Evolutionary conservation across 2,329 filamentous ascomycete genomes (phyloP), one percentile per base, ranked within the genome.

Genomic region (Neoscytalidium dimidiatum): DNA sequence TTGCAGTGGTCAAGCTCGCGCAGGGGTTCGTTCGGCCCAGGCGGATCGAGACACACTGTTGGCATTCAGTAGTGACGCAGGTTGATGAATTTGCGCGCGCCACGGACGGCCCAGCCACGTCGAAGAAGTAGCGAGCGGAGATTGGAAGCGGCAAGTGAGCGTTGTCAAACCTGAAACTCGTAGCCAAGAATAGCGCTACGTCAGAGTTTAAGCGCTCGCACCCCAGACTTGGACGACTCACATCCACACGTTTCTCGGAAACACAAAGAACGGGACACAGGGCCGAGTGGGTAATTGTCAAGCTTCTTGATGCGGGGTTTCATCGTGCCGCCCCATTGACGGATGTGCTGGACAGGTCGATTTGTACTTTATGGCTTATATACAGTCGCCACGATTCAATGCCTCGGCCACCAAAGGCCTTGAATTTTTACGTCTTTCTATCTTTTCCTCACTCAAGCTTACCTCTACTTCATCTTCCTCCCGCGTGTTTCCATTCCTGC

Each of bases 151-250:
- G 51, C 31, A 38, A 26, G 21, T 29, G 26, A 44, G 26, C 28
- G 38, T 23, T 57, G 35, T 19, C 56, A 46, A 33, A 31, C 17
- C 56, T 46, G 56, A 60, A 60, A 60, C 56, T 7, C 41, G 38
- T n/a, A 46, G 41, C 26, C 56, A 60, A 60, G 26, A 60, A 60
- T 33, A 60, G 41, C 56, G 56, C 56, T 60, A 33, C 56, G 56
- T 60, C 56, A 26, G 29, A 31, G 38, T 31, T 46, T 60, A 60
- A 48, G 56, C 56, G 56, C 56, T 57, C 35, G 33, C 33, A 11
- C 23, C 35, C 52, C 3, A 41, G 41, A 21, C 19, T 33, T 33
- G 9, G 41, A 44, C n/a, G 11, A 29, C 41, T 21, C 38, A 60
- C 56, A 60, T 46, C 56, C 56, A 60, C 23, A 60, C 56, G 28